phyloP scores from a whole-genome alignment of 805 yeast genomes.

The Saccharomyces jurei region DNA sequence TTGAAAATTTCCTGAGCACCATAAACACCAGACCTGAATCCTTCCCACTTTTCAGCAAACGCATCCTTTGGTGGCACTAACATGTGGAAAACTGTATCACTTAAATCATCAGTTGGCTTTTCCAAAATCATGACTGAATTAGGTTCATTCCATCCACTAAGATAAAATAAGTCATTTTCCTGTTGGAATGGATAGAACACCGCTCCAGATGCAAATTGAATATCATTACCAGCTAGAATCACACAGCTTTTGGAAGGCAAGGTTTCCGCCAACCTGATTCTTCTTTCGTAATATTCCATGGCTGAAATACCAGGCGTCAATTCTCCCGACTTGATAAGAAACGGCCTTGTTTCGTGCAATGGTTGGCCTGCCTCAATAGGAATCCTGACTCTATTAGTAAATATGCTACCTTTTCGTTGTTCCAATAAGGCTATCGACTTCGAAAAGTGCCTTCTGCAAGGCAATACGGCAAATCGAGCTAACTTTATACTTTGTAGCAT shows the following conservation, averaged over 20 bases:
- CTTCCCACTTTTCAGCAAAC: constrained; percentile 87
- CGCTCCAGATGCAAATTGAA: constrained; percentile 79
- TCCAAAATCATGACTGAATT: constrained; percentile 64
- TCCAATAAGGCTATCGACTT: not conserved
- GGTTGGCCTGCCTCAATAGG: constrained; percentile 71
- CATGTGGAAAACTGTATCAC: constrained; percentile 59
- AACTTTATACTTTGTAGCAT: not conserved
- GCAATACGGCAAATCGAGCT: not conserved
- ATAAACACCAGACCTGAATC: constrained; percentile 76
- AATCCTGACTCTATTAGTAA: constrained; percentile 10
- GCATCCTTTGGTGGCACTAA: constrained; percentile 79
- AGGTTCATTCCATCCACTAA: constrained; percentile 92
- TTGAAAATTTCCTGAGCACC: constrained; percentile 81
- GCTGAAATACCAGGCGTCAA: constrained; percentile 86
- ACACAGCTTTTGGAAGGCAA: constrained; percentile 65
- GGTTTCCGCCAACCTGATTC: constrained; percentile 47
- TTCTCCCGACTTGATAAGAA: constrained; percentile 63
- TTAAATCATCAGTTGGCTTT: constrained; percentile 45
- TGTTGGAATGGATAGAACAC: constrained; percentile 92
- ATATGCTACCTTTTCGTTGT: not conserved
- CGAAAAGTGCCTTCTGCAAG: not conserved
- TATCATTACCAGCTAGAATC: constrained; percentile 60
- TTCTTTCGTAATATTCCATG: constrained; percentile 66
- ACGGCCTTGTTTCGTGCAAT: constrained; percentile 74
- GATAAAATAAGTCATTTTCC: constrained; percentile 75